Percentiles rank a stretch among this genome's conserved stretches.
Conservation (phyloP, 768 basidiomycete genomes). For the Candolleomyces efflorescens region DNA sequence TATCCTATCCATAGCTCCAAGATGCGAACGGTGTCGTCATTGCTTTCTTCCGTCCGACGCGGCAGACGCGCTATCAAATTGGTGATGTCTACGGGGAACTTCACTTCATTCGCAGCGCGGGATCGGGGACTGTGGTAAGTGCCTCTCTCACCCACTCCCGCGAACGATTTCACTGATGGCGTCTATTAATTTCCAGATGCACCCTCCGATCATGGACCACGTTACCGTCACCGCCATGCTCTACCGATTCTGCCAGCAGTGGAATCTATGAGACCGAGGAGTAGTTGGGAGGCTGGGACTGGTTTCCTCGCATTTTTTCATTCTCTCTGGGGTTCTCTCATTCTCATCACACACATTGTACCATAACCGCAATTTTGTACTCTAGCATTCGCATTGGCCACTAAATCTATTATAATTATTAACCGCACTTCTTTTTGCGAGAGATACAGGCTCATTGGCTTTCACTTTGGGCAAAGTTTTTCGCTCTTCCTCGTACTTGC, state of each 20-base stretch:
- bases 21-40: slow-evolving; percentile 66
- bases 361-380: slow-evolving; percentile 6
- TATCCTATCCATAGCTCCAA: slow-evolving; percentile 51
- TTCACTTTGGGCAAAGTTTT: background rate
- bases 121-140: slow-evolving; percentile 77
- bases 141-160: slow-evolving; percentile 14
- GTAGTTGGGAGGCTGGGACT: slow-evolving; percentile 6
- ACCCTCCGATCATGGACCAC: slow-evolving; percentile 87
- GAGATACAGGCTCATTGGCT: background rate
- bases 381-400: slow-evolving; percentile 2
- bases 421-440: background rate
- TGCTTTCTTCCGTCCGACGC: slow-evolving; percentile 76
- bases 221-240: slow-evolving; percentile 84
- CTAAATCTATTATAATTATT: slow-evolving; percentile 2
- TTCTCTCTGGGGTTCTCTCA: background rate
- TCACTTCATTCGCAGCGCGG: slow-evolving; percentile 75
- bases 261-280: slow-evolving; percentile 38
- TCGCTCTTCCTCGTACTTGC: slow-evolving; percentile 10
- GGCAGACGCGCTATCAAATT: slow-evolving; percentile 76
- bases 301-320: background rate
- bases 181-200: slow-evolving; percentile 47
- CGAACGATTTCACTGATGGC: slow-evolving; percentile 11
- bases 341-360: slow-evolving; percentile 5
- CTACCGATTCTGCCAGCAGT: slow-evolving; percentile 68
- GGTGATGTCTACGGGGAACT: slow-evolving; percentile 86